Evolutionary conservation across 495 filamentous ascomycete genomes (phyloP), one percentile per base, ranked within the genome.

Genomic region (Pyrenopolyporus hunteri): DNA sequence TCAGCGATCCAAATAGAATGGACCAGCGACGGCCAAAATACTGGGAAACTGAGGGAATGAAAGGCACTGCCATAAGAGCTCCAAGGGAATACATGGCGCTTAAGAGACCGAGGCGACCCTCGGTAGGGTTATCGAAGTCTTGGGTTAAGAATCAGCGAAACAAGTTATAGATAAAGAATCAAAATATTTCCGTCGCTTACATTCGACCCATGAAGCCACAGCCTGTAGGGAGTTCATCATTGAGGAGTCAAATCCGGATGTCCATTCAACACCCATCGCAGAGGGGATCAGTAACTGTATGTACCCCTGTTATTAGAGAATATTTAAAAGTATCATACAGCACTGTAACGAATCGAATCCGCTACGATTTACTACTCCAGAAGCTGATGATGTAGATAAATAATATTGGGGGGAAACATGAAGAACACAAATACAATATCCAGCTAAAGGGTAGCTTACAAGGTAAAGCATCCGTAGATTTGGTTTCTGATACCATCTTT

Each of bases 171-270:
- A 28, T 3, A 25, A 29, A 2, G 20, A 20, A 8, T 1, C 9
- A n/a, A n/a, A n/a, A n/a, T n/a, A n/a, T n/a, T n/a, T n/a, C n/a
- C n/a, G n/a, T n/a, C 10, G 67, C 76, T 19, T 66, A 80, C 81
- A 84, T 31, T 69, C 66, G 35, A 79, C 74, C 82, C 79, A 86
- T 16, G 75, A 70, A 20, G 68, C 54, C 14, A 83, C 75, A 29
- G 80, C 80, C 64, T 86, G 81, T 6, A 85, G 70, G 1, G 76
- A 77, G 51, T 84, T 86, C 73, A 85, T 83, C 64, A 86, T 80
- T 44, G 81, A 80, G 0, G 79, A 82, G 62, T 86, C 83, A 61
- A 86, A 87, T 3, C 84, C 83, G 9, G 82, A 83, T 0, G 83
- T 87, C 73, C 83, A 84, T 66, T 85, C 84, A 36, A 84, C 78